A percentile compares a stretch with the other conserved stretches of the same genome.
Conservation (phyloP, 108 stramenopile species). For the Nitzschia inconspicua region DNA sequence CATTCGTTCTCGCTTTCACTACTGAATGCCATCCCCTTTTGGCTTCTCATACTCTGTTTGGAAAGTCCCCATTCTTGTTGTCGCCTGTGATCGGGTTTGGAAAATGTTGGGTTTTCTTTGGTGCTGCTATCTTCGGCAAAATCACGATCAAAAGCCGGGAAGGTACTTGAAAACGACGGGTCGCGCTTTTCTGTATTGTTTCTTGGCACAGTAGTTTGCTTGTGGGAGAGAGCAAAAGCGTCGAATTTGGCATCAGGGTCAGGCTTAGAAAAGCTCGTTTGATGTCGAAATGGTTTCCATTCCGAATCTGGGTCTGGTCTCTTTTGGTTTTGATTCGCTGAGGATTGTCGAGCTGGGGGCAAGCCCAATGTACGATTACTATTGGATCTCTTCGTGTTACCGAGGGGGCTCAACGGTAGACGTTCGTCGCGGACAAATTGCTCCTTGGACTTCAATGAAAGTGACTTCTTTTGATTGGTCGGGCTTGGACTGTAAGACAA, state of each 20-base stretch:
- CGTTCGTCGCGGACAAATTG: not conserved
- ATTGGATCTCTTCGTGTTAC: too few relatives aligned
- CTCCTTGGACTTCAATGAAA: too few relatives aligned
- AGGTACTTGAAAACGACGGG: constrained; percentile 3
- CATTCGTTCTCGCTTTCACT: not conserved
- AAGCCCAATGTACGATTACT: too few relatives aligned
- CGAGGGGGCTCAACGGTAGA: not conserved
- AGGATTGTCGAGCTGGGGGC: not conserved
- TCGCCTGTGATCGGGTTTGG: not conserved
- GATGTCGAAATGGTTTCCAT: not conserved
- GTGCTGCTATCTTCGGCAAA: too few relatives aligned
- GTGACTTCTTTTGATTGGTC: not conserved
- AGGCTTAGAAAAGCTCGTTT: not conserved
- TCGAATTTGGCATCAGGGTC: constrained; percentile 3
- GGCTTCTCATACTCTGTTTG: not conserved
- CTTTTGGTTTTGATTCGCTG: not conserved
- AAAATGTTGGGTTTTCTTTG: constrained; percentile 6
- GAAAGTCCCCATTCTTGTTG: too few relatives aligned
- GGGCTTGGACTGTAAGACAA: constrained; percentile 12
- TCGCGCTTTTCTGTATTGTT: not conserved
- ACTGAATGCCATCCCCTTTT: not conserved
- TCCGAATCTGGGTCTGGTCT: not conserved
- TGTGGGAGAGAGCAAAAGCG: not conserved
- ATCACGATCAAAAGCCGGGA: too few relatives aligned
- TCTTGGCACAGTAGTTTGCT: not conserved